Evolutionary conservation across 768 basidiomycete species (phyloP), one percentile per base, ranked within the genome.

Genomic region (Rhodocollybia butyracea): DNA sequence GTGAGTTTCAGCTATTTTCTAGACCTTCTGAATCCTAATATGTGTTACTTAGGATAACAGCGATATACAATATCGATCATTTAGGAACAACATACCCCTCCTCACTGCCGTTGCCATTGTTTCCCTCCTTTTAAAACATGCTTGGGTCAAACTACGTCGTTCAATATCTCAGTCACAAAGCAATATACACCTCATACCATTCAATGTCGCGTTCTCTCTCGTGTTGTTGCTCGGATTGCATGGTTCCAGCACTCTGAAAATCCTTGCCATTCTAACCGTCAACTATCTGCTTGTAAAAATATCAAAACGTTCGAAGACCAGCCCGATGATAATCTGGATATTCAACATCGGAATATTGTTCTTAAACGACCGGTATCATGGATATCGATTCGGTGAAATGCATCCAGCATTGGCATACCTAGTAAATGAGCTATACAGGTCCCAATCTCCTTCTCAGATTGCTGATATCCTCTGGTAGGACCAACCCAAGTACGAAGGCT

Each of bases 41-140:
- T 57, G 31, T 54, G 46, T 26, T 31, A 39, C 34, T 46, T 59
- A 98, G 96, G 97, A 99, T 69, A 91, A 89, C 64, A 93, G 91
- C 59, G 97, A 98, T 64, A 73, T 78, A 0, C 97, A 98, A 73
- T 98, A 94, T 67, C 88, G 88, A 26, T 80, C 85, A 2, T 97
- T 99, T 70, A 83, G 97, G 34, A 76, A 80, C 61, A 91, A 94
- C 66, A 66, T 98, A 45, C 82, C 86, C 5, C 68, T 85, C 5
- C 78, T 98, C 4, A 63, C 76, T n/a, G 59, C 70, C 29, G 73
- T 75, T 11, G 74, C 76, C 13, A 56, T 71, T 26, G 61, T 77
- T n/a, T 89, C 87, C 66, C 71, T 94, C 19, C 59, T 69, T 21
- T 59, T 82, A 47, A 87, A 88, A 63, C 73, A 68, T 24, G 27